Evolutionary conservation across 805 yeast species (phyloP), one percentile per base, ranked within the genome.

Genomic region (Kregervanrija delftensis): DNA sequence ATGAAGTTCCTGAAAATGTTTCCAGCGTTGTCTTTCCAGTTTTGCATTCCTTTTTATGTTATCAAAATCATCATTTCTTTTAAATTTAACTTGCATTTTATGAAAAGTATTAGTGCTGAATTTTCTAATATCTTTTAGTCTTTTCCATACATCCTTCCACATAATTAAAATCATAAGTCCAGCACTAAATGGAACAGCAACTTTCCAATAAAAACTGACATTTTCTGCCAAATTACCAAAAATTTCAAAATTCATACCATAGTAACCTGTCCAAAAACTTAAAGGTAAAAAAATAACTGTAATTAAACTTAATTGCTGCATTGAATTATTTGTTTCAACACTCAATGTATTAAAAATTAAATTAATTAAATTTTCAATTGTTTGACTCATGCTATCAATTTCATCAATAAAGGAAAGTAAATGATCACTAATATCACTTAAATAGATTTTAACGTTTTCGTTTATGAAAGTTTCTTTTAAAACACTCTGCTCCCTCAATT

Each of bases 221-320:
- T 63, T 60, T 33, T 62, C 46, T 12, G 65, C 52, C 35, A 76
- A 55, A 40, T 69, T 67, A 3, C 64, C 65, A 49, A 76, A 76
- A 6, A 54, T 46, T 28, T 60, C 56, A 53, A 76, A 76, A 52
- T 76, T 76, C 80, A 76, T 76, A 13, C 81, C 81, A 46, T 74
- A 79, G 54, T 76, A 79, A 11, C 83, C 83, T 1, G 83, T 76
- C 70, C 80, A 67, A 53, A 79, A 79, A 5, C 79, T 70, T 43
- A 79, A 55, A 5, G 84, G 84, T 34, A 79, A 63, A 51, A 79
- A 78, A 11, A 79, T 69, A 11, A 79, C 82, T 1, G 83, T 74
- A 9, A 79, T 75, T 34, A 79, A 55, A 8, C 82, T 73, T 37
- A 79, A 62, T 55, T 72, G 69, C 42, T 69, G 67, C 71, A 79